A percentile compares a stretch with the other conserved stretches of the same genome.
Evolutionary conservation across 352 stramenopile genomes (phyloP).

Genomic region (Lagenidium sp.): DNA sequence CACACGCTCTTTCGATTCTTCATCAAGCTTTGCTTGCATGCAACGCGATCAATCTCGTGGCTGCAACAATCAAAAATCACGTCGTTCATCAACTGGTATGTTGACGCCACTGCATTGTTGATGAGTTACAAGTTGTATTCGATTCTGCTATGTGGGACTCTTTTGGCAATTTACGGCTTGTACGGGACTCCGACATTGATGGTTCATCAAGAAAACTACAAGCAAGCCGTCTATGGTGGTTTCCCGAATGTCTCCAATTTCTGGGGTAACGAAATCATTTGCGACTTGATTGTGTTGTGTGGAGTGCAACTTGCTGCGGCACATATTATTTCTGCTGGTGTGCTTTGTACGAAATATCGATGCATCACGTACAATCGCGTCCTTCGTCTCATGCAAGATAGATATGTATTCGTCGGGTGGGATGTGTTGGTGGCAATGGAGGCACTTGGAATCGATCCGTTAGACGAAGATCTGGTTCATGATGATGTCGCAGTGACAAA

Average conservation of each 20-base stretch:
- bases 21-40: background rate
- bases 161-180: constrained; percentile 4
- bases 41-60: background rate
- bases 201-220: constrained; percentile 3
- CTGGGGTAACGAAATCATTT: constrained; percentile 18
- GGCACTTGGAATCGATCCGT: constrained; percentile 5
- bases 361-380: constrained; percentile 6
- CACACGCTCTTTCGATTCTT: constrained; percentile 10
- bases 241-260: constrained; percentile 13
- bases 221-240: constrained; percentile 8
- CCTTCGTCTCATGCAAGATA: constrained; percentile 3
- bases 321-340: constrained; percentile 1
- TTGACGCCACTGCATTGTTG: constrained; percentile 1
- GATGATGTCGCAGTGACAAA: constrained; percentile 2
- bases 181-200: constrained; percentile 14
- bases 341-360: constrained; percentile 10
- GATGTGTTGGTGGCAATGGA: constrained; percentile 3
- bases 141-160: background rate
- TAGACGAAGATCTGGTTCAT: background rate
- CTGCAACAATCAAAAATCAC: background rate
- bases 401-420: constrained; percentile 7
- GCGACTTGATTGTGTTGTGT: constrained; percentile 4
- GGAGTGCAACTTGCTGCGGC: background rate
- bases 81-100: constrained; percentile 1
- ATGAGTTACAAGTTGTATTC: constrained; percentile 1